Evolutionary conservation across 164 flowering plant species (phyloP), one percentile per base, ranked within the genome.

Genomic region (Nymphaea colorata): DNA sequence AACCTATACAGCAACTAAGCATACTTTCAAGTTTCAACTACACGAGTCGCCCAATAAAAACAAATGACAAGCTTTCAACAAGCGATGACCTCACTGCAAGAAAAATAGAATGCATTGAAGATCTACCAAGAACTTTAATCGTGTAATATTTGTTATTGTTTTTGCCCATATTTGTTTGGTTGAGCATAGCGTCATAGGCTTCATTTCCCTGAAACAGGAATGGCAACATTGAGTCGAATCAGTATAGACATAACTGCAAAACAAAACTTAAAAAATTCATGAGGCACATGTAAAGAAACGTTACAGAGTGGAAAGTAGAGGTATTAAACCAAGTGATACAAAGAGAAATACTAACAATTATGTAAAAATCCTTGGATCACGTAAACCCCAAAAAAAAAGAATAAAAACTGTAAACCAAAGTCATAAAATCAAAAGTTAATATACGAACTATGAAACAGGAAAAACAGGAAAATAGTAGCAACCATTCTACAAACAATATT

Each of bases 61-160:
- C 36, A 25, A 25, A 25, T 25, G 36, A 25, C 36, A 25, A 25
- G 36, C 36, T 25, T 25, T 25, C 36, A 25, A 25, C 0, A 25
- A 25, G 36, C 36, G 36, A 25, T 25, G 36, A 25, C 36, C 36
- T 25, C 36, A 12, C 55, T 47, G 55, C 55, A 47, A 47, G 55
- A 47, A 12, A 47, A 60, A 18, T 41, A 59, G 18, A 64, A 71
- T 67, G 70, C 43, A 53, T 59, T 5, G 59, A 53, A 59, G 69
- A 55, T 4, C 5, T 43, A 82, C 88, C 85, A 62, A 85, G 84
- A 68, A 72, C 85, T 82, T 85, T 85, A 79, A 85, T 76, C 67
- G 79, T 77, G 63, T 79, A 83, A 68, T 82, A 83, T 71, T 85
- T 85, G 77, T 83, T 83, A 68, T 83, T 83, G 76, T 85, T 85